A percentile compares a stretch with the other conserved stretches of the same genome.
Evolutionary conservation across 2,329 filamentous ascomycete genomes (phyloP).

Genomic region (Kalmusia sp.): DNA sequence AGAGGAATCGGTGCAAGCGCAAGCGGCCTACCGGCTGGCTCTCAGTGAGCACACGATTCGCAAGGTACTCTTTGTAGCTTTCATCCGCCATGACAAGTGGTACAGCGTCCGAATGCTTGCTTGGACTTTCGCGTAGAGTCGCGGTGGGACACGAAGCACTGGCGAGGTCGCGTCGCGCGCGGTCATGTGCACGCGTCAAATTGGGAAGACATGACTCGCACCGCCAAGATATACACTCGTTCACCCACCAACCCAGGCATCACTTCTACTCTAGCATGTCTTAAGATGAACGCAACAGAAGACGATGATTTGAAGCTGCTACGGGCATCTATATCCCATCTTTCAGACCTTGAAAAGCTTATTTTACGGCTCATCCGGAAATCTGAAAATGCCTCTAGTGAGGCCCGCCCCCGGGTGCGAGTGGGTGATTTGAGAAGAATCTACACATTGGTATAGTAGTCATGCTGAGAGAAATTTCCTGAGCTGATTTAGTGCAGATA

Average conservation of each 20-base stretch:
- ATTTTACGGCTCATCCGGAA: constrained; percentile 49
- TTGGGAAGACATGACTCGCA: constrained; percentile 33
- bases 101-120: constrained; percentile 1
- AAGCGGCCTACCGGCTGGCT: constrained; percentile 66
- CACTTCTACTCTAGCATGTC: neutral
- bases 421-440: constrained; percentile 50
- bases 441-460: constrained; percentile 37
- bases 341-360: constrained; percentile 38
- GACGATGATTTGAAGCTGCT: constrained; percentile 56
- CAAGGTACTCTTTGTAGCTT: constrained; percentile 73
- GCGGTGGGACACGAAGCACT: constrained; percentile 7
- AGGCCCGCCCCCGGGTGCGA: constrained; percentile 47
- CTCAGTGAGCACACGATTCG: constrained; percentile 78
- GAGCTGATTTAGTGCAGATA: constrained; percentile 53
- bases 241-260: constrained; percentile 8
- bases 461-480: neutral
- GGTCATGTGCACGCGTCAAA: constrained; percentile 40
- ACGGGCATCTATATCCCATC: constrained; percentile 48
- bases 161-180: constrained; percentile 25
- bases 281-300: constrained; percentile 47
- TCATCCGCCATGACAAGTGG: constrained; percentile 58
- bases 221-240: constrained; percentile 15
- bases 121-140: constrained; percentile 1
- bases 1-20: neutral
- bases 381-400: constrained; percentile 23